Evolutionary conservation across 768 basidiomycete species (phyloP).

Genomic region (Mycena polygramma): DNA sequence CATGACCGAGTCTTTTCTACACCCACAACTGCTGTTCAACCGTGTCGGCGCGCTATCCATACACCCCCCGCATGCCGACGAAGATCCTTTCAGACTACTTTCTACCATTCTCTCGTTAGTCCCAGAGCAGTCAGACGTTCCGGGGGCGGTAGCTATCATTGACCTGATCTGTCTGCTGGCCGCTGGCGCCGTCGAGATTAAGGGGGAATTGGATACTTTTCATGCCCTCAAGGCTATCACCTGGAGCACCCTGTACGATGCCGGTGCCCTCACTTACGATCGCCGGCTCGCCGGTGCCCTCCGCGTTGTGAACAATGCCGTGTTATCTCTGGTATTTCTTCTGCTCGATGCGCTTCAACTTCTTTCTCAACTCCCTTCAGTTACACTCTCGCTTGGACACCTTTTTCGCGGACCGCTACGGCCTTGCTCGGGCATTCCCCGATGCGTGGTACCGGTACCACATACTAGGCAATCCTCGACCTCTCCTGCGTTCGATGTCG

Average conservation of each 20-base stretch:
- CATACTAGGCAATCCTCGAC: neutral
- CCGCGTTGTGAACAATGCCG: slow-evolving; percentile 9
- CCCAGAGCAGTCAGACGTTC: slow-evolving; percentile 2
- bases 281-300: neutral
- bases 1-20: slow-evolving; percentile 5
- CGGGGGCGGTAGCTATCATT: neutral
- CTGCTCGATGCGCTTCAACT: too few species aligned
- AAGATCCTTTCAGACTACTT: neutral
- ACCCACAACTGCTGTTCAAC: slow-evolving; percentile 12
- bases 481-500: neutral
- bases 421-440: neutral
- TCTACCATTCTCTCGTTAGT: slow-evolving; percentile 1
- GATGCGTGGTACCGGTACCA: neutral
- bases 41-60: neutral
- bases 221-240: slow-evolving; percentile 4
- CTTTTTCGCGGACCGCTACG: neutral
- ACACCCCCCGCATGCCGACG: neutral
- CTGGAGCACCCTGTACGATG: slow-evolving; percentile 20
- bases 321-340: slow-evolving; percentile 9
- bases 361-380: neutral
- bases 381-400: slow-evolving; percentile 20
- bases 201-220: neutral
- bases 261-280: slow-evolving; percentile 23
- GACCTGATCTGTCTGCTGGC: slow-evolving; percentile 27
- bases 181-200: slow-evolving; percentile 7